phyloP scores from a whole-genome alignment of 2,329 filamentous ascomycete genomes.

The Blumeria hordei region DNA sequence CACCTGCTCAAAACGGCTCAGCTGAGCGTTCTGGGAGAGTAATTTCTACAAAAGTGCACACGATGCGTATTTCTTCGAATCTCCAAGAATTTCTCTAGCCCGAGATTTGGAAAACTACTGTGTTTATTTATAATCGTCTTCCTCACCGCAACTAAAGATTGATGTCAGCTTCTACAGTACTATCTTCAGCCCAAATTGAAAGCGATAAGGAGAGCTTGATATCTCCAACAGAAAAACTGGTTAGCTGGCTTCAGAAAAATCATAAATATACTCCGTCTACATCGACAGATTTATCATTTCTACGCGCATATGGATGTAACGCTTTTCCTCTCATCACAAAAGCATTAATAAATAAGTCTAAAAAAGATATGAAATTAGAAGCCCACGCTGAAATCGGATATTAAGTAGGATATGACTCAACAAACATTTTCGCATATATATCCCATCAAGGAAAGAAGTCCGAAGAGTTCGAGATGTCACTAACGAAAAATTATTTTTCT shows the following conservation, averaged over 20 bases:
- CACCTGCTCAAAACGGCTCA: not conserved
- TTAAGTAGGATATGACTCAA: not conserved
- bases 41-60: not conserved
- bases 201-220: not conserved
- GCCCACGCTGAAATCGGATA: conserved; percentile 1
- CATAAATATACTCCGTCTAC: not conserved
- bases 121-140: not conserved
- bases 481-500: not conserved
- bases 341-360: not conserved
- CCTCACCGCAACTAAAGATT: not conserved
- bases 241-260: not conserved
- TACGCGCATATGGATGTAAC: not conserved
- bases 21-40: not conserved
- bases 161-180: no score
- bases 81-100: not conserved
- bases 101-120: not conserved
- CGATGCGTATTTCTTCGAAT: not conserved
- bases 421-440: not conserved
- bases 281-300: not conserved
- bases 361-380: not conserved
- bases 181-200: no score
- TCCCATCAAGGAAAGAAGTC: not conserved
- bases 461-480: not conserved
- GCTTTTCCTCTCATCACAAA: not conserved
- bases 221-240: not conserved